Evolutionary conservation across 116 monocot genomes (phyloP).

Genomic region (Iris pallida): DNA sequence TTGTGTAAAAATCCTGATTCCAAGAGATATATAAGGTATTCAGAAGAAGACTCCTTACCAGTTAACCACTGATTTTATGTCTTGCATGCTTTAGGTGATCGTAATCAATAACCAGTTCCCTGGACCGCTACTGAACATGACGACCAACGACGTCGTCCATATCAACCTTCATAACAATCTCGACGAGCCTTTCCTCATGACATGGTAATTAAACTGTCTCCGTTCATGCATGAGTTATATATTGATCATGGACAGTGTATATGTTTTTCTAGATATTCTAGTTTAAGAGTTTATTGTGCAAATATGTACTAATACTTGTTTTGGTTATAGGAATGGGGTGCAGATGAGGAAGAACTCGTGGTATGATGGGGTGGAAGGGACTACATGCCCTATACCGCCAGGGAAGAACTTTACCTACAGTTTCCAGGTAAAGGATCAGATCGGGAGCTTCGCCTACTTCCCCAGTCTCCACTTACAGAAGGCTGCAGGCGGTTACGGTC

Average conservation of each 20-base stretch:
- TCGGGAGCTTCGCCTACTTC: conserved; percentile 13
- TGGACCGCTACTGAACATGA: conserved; percentile 35
- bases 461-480: conserved; percentile 7
- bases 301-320: too few species aligned
- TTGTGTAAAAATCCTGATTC: too few species aligned
- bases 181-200: conserved; percentile 43
- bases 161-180: conserved; percentile 46
- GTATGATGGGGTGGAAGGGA: conserved; percentile 19
- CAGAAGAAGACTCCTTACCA: too few species aligned
- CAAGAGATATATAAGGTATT: too few species aligned
- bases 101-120: conserved; percentile 74
- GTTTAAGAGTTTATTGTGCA: too few species aligned
- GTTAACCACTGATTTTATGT: background rate
- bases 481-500: conserved; percentile 8
- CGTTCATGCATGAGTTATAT: too few species aligned
- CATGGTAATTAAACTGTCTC: conserved; percentile 21
- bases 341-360: conserved; percentile 23
- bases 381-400: conserved; percentile 17
- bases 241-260: too few species aligned
- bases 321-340: conserved; percentile 6
- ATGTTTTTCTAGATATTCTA: too few species aligned
- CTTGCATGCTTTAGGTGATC: conserved; percentile 28
- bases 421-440: conserved; percentile 12
- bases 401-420: conserved; percentile 5
- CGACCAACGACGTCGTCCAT: conserved; percentile 34